Evolutionary conservation across 352 stramenopile species (phyloP).

Genomic region (Phytophthora quininea): DNA sequence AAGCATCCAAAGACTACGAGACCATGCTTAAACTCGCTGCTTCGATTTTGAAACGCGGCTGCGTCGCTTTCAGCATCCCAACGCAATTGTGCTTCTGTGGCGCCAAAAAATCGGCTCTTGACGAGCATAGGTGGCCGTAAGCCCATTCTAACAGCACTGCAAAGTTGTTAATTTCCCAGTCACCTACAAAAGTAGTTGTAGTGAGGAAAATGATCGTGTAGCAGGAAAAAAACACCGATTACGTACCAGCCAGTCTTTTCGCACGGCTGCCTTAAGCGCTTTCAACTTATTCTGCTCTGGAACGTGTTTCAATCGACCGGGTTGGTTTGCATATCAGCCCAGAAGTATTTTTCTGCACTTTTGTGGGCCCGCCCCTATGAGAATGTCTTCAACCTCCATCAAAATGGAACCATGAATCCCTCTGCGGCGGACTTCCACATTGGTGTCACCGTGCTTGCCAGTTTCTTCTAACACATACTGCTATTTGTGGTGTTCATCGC

Average conservation of each 20-base stretch:
- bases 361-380: neutral
- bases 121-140: slow-evolving; percentile 6
- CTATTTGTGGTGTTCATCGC: neutral
- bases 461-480: slow-evolving; percentile 1
- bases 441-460: neutral
- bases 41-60: neutral
- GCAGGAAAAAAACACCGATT: neutral
- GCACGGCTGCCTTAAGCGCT: neutral
- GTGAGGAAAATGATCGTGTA: neutral
- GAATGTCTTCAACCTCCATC: neutral
- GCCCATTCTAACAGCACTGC: slow-evolving; percentile 15
- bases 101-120: slow-evolving; percentile 8
- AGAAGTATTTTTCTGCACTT: slow-evolving; percentile 6
- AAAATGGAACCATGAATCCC: neutral
- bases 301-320: neutral
- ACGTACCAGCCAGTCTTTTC: neutral
- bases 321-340: neutral
- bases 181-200: neutral
- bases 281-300: neutral
- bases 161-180: slow-evolving; percentile 16
- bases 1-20: slow-evolving; percentile 5
- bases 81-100: neutral
- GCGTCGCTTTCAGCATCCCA: neutral
- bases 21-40: slow-evolving; percentile 7
- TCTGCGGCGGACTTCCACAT: neutral